Conservation (phyloP, 208 protist species). For the Crithidia fasciculata region DNA sequence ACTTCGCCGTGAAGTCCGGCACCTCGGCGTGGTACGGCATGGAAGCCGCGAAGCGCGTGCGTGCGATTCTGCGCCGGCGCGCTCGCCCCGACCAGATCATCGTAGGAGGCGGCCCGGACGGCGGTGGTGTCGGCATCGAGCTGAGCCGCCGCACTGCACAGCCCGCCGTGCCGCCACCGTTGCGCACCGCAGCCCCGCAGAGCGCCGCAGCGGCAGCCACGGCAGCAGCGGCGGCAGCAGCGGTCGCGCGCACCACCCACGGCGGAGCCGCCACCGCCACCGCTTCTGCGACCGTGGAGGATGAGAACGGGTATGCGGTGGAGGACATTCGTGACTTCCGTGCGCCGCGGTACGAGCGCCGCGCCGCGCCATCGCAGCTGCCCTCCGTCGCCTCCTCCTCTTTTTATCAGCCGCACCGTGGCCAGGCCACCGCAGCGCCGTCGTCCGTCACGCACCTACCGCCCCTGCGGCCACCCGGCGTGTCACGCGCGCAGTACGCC, state of each 20-base stretch:
- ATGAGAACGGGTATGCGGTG: slow-evolving; percentile 3
- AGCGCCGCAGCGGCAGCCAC: slow-evolving; percentile 1
- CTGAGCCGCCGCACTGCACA: slow-evolving; percentile 64
- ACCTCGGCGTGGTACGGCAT: slow-evolving; percentile 73
- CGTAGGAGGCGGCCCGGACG: slow-evolving; percentile 49
- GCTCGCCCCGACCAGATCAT: slow-evolving; percentile 62
- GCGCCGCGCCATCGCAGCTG: background rate
- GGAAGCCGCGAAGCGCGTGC: slow-evolving; percentile 71
- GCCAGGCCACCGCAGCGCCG: slow-evolving; percentile 10
- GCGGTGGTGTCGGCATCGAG: slow-evolving; percentile 61
- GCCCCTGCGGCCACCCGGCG: slow-evolving; percentile 31
- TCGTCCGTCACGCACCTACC: slow-evolving; percentile 32
- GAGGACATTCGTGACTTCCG: background rate
- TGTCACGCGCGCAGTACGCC: slow-evolving; percentile 26
- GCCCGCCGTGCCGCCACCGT: slow-evolving; percentile 22
- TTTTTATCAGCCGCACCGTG: background rate
- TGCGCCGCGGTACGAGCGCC: background rate
- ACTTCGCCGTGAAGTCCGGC: slow-evolving; percentile 65
- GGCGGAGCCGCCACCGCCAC: background rate
- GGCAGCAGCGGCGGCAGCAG: background rate
- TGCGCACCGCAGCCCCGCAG: background rate
- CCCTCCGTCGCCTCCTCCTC: slow-evolving; percentile 6
- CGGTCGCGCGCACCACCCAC: background rate
- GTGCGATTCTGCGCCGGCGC: slow-evolving; percentile 62
- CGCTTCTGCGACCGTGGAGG: background rate